Percentiles rank a stretch among this genome's conserved stretches.
Evolutionary conservation across 2,329 filamentous ascomycete genomes (phyloP).

Genomic region (Cucurbitaria berberidis): DNA sequence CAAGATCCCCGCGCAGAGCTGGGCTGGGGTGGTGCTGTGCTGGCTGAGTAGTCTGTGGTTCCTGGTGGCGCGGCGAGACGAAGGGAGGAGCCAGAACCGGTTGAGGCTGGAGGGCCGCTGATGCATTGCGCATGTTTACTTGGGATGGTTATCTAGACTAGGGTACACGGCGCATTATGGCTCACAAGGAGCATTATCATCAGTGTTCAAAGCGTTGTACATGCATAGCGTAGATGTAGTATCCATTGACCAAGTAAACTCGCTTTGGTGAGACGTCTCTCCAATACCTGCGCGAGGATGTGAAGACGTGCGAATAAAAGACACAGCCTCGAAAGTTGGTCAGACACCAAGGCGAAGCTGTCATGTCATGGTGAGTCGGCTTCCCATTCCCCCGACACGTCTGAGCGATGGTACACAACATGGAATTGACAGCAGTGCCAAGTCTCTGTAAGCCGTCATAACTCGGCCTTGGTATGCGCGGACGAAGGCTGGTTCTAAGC

Average conservation of each 20-base stretch:
- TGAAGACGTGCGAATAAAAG: background rate
- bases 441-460: background rate
- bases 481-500: background rate
- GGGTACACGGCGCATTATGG: background rate
- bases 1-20: conserved; percentile 58
- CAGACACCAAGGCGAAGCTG: background rate
- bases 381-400: background rate
- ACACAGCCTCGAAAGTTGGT: no score
- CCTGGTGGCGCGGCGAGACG: conserved; percentile 50
- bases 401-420: background rate
- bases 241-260: no score
- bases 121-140: background rate
- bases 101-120: conserved; percentile 42
- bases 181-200: no score
- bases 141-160: background rate
- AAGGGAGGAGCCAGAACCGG: conserved; percentile 45
- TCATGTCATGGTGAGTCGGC: background rate
- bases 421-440: background rate
- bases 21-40: conserved; percentile 59
- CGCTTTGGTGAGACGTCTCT: no score
- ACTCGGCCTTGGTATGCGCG: background rate
- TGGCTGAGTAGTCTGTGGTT: conserved; percentile 60
- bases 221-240: background rate
- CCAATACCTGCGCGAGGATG: background rate
- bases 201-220: no score